These are phyloP conservation scores for Boletus edulis DNA, from an alignment of 768 basidiomycete species.

Conservation along the genomic window DNA sequence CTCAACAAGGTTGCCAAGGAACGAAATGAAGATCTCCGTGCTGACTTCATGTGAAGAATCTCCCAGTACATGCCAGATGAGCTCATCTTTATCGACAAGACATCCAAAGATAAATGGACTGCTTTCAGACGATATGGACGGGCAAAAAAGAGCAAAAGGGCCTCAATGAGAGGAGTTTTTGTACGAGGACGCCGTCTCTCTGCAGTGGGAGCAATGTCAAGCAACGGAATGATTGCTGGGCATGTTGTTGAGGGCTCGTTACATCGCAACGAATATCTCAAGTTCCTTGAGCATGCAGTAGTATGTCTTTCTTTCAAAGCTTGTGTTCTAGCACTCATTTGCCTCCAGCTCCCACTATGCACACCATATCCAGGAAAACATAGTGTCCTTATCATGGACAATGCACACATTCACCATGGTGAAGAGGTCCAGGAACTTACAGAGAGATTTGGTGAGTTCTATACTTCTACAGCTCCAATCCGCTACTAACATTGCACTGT, in stretches of 20 bases:
- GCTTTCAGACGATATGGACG: neutral
- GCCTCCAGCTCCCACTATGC: no score
- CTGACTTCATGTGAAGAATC: neutral
- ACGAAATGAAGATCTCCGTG: neutral
- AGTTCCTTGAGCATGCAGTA: neutral
- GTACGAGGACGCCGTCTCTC: neutral
- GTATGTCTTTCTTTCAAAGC: neutral
- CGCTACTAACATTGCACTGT: neutral
- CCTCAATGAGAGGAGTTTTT: neutral
- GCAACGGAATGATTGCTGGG: neutral
- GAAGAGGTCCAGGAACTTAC: neutral
- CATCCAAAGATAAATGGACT: neutral
- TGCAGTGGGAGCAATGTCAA: neutral
- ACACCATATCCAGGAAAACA: no score
- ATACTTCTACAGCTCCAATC: no score
- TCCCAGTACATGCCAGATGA: neutral
- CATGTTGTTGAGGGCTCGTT: neutral
- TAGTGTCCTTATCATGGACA: neutral
- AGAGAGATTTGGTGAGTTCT: neutral
- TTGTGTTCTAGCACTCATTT: no score
- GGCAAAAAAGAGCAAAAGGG: neutral
- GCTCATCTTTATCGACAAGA: neutral
- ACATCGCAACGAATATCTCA: neutral
- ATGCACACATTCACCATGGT: neutral
- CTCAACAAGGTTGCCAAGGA: no score